Base-by-base conservation (phyloP, 257 asterid species). In the Ballota nigra region DNA sequence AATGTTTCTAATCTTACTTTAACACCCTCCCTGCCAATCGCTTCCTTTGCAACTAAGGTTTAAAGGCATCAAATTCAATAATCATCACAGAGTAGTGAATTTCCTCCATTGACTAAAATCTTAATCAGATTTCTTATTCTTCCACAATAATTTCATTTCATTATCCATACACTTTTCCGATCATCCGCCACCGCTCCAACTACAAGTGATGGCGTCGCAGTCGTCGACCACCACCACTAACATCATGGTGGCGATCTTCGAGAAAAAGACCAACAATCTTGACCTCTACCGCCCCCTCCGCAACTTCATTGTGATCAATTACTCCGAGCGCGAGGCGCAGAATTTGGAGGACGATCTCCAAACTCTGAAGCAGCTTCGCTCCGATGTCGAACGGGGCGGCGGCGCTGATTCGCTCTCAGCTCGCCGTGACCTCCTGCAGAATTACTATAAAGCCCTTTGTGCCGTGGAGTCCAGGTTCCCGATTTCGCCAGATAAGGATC, bases 401-500 rank as follows among this genome's bases (percentile, higher is more conserved):
- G 75, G 83, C 13, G 59, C 85, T 18, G 95, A 86, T 72, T 88
- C 94, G 10, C 81, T 78, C 57, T 68, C 95, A 22, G 89, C 97
- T n/a, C 92, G 98, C 51, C 95, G 99, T 36, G 99, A 95, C 75
- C 82, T 88, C 61, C 83, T 95, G 66, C 96, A 86, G 77, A 89
- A 84, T 80, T 95, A 92, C 86, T 95, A 75, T 75, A 89, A 80
- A 85, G 96, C 97, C 86, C 96, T 95, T 16, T 95, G 96, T 80
- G 91, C 96, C 34, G 96, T 89, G 55, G 99, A 95, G 83, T 89
- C 97, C 3, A 78, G 98, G 81, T 89, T 95, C 61, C 99, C 98
- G 20, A 89, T 95, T 65, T 95, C 98, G 26, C 86, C 92, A 55
- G 97, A 95, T 71, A 81, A 85, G 67, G 98, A 89, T 78, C 99